Percentiles rank a stretch among this genome's conserved stretches.
phyloP scores from a whole-genome alignment of 2,329 filamentous ascomycete genomes.

The Botryosphaeria dothidea region DNA sequence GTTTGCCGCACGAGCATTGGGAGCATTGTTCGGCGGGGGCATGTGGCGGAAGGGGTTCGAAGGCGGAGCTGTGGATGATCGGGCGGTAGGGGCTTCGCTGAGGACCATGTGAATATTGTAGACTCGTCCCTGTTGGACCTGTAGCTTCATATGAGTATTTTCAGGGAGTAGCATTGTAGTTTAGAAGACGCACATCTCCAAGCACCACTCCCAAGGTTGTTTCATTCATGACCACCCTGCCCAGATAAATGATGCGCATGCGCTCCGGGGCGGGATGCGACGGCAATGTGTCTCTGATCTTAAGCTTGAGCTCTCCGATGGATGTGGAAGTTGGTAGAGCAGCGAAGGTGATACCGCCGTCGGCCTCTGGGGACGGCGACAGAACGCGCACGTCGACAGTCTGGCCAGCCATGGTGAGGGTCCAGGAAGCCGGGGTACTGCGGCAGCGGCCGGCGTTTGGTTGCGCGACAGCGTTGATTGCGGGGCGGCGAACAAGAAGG shows the following conservation, averaged over 20 bases:
- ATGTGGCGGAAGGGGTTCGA: slow-evolving; percentile 34
- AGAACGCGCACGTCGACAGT: slow-evolving; percentile 40
- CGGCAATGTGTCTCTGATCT: slow-evolving; percentile 52
- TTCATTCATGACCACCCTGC: slow-evolving; percentile 52
- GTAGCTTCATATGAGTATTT: background rate
- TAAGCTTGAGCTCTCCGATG: slow-evolving; percentile 54
- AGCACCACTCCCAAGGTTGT: slow-evolving; percentile 53
- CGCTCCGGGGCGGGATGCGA: slow-evolving; percentile 37
- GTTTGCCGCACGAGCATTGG: slow-evolving; percentile 24
- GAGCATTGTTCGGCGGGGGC: slow-evolving; percentile 31
- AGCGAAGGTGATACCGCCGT: slow-evolving; percentile 34
- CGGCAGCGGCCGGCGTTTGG: slow-evolving; percentile 30
- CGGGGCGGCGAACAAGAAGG: slow-evolving; percentile 21
- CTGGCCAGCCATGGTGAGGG: background rate
- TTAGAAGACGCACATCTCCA: slow-evolving; percentile 34
- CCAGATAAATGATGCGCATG: slow-evolving; percentile 61
- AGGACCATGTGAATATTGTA: slow-evolving; percentile 21
- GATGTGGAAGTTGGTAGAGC: slow-evolving; percentile 42
- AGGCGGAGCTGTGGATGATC: slow-evolving; percentile 38
- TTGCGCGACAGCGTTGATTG: background rate
- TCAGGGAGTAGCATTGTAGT: background rate
- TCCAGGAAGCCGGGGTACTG: slow-evolving; percentile 28
- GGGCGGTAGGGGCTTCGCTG: slow-evolving; percentile 25
- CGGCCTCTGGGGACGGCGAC: slow-evolving; percentile 40
- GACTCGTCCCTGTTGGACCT: slow-evolving; percentile 32